These are phyloP conservation scores for Plantago elongata DNA, from an alignment of 257 asterid genomes.

Conservation along the genomic window DNA sequence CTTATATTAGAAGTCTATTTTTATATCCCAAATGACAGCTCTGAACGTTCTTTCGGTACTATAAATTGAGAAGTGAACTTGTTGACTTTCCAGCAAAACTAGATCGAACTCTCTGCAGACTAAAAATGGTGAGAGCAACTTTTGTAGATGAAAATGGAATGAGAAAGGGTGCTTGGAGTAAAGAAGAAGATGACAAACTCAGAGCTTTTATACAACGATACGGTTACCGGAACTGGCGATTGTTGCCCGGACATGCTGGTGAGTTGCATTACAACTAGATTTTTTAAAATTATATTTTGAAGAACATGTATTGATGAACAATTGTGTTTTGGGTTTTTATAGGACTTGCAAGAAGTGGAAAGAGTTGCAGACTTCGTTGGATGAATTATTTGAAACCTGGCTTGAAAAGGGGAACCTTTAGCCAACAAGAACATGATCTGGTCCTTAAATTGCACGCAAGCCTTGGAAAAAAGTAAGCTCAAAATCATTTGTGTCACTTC, in stretches of 20 bases:
- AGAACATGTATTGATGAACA: no score
- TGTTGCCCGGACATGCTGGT: constrained; percentile 12
- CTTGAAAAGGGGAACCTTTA: constrained; percentile 34
- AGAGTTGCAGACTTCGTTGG: constrained; percentile 49
- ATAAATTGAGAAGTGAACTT: no score
- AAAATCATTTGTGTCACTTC: not conserved
- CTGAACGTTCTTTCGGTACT: no score
- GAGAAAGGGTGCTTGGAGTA: constrained; percentile 15
- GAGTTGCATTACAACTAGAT: not conserved
- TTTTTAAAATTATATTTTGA: no score
- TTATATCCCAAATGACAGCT: no score
- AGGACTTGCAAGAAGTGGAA: constrained; percentile 49
- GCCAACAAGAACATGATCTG: constrained; percentile 30
- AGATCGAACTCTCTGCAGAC: no score
- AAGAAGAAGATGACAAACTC: constrained; percentile 21
- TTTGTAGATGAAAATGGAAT: constrained; percentile 18
- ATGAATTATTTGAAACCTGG: constrained; percentile 43
- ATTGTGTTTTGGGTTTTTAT: not conserved
- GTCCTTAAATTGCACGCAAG: constrained; percentile 25
- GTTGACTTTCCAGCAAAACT: no score
- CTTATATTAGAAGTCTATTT: no score
- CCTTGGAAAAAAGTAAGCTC: constrained; percentile 37
- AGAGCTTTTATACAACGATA: constrained; percentile 10
- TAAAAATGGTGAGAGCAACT: constrained; percentile 21
- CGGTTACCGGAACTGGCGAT: constrained; percentile 25